Conservation (phyloP, 2,329 filamentous ascomycete species). For the Ophiostoma tasmaniense region DNA sequence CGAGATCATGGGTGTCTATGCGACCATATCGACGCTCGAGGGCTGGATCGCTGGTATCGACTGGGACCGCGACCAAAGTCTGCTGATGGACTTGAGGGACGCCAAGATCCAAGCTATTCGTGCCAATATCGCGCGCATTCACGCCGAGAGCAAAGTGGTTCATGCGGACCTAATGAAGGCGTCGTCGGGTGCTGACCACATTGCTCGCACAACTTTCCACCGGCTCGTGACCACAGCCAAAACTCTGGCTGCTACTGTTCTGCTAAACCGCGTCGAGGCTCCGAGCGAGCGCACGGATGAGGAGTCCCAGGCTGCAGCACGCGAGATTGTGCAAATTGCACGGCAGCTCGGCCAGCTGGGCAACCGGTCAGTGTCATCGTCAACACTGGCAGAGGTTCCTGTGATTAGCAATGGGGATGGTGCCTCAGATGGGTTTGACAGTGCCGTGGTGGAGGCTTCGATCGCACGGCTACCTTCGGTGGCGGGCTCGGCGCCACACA, state of each 20-base stretch:
- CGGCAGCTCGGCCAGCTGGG: conserved; percentile 9
- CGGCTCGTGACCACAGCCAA: conserved; percentile 13
- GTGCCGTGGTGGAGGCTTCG: background rate
- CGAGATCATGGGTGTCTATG: conserved; percentile 16
- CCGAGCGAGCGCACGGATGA: background rate
- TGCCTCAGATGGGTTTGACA: background rate
- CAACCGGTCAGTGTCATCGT: background rate
- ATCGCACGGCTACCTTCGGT: background rate
- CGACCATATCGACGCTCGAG: conserved; percentile 10
- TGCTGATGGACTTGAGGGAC: conserved; percentile 8
- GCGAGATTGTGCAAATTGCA: conserved; percentile 15
- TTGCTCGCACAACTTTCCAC: conserved; percentile 12
- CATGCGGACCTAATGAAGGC: background rate
- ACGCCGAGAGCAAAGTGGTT: background rate
- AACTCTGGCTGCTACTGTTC: conserved; percentile 5
- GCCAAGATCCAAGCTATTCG: conserved; percentile 17
- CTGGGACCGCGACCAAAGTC: background rate
- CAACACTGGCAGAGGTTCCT: background rate
- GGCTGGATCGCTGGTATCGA: conserved; percentile 2
- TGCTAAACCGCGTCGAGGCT: background rate
- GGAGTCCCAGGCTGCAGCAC: conserved; percentile 13
- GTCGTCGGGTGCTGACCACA: conserved; percentile 8
- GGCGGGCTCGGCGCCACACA: conserved; percentile 10
- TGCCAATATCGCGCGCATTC: conserved; percentile 9
- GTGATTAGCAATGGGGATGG: background rate